These are phyloP conservation scores for Coemansia sp. DNA, from an alignment of 192 early-diverging fungal species.

Conservation along the genomic window DNA sequence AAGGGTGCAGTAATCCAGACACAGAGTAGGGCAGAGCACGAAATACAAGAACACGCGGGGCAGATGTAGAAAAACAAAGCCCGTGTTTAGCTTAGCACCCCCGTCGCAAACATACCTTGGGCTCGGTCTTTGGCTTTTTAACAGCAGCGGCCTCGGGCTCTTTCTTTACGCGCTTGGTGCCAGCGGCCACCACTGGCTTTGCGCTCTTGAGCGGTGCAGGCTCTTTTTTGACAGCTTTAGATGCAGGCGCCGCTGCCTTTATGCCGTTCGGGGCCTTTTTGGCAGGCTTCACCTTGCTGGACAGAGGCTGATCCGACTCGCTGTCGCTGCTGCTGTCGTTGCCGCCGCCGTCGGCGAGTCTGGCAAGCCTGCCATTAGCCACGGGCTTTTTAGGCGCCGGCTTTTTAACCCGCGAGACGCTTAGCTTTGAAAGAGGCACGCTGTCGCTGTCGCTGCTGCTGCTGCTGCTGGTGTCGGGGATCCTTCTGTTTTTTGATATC, in stretches of 20 bases:
- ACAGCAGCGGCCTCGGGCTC: background rate
- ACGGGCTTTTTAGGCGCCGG: background rate
- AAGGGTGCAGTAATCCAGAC: too few relatives aligned
- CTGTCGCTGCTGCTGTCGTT: slow-evolving; percentile 17
- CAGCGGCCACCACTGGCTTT: too few relatives aligned
- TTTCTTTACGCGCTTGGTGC: slow-evolving; percentile 4
- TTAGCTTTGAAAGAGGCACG: slow-evolving; percentile 31
- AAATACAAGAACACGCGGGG: too few relatives aligned
- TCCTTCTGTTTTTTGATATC: slow-evolving; percentile 8
- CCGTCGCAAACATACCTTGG: slow-evolving; percentile 6
- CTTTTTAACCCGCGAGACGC: too few relatives aligned
- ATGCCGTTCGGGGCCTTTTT: slow-evolving; percentile 6
- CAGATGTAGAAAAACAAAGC: background rate
- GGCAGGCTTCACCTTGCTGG: slow-evolving; percentile 21
- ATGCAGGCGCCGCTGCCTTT: background rate
- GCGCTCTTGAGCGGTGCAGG: background rate
- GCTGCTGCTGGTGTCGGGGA: slow-evolving; percentile 1
- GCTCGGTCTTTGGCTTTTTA: slow-evolving; percentile 12
- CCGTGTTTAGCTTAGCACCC: background rate
- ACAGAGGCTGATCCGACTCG: slow-evolving; percentile 48
- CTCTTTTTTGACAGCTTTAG: slow-evolving; percentile 1
- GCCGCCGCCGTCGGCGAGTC: background rate
- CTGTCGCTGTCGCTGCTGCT: slow-evolving; percentile 25
- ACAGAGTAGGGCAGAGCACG: too few relatives aligned
- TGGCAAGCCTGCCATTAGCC: slow-evolving; percentile 1